Conservation (phyloP, 768 basidiomycete species). For the Boletus tomentosulus region DNA sequence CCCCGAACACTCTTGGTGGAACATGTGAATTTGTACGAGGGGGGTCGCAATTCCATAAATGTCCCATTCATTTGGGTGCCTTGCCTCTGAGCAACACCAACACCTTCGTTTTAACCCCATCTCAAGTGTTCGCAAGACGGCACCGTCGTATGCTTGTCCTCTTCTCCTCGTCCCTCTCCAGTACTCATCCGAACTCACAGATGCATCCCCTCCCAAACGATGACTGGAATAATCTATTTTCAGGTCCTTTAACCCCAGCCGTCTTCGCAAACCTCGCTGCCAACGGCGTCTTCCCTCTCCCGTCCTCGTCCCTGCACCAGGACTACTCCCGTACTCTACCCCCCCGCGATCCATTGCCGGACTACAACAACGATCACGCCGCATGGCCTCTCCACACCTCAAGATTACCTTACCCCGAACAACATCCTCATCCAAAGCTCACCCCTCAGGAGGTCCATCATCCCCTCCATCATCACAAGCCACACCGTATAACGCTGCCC, state of each 20-base stretch:
- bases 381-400: constrained; percentile 23
- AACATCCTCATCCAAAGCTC: constrained; percentile 29
- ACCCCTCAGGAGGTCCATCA: constrained; percentile 8
- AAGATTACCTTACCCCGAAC: constrained; percentile 31
- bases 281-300: constrained; percentile 49
- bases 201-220: constrained; percentile 26
- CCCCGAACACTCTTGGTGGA: constrained; percentile 1
- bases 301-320: constrained; percentile 28
- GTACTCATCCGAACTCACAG: constrained; percentile 11
- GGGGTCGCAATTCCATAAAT: constrained; percentile 15
- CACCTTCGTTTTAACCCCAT: constrained; percentile 4
- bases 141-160: not conserved
- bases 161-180: constrained; percentile 21
- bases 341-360: constrained; percentile 13
- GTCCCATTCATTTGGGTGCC: constrained; percentile 2
- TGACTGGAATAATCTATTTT: constrained; percentile 58
- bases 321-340: constrained; percentile 31
- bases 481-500: constrained; percentile 9
- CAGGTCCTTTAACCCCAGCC: constrained; percentile 57
- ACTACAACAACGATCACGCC: constrained; percentile 21
- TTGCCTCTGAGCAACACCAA: constrained; percentile 12
- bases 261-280: constrained; percentile 60
- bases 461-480: constrained; percentile 15
- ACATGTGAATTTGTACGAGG: constrained; percentile 26
- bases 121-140: not conserved